Evolutionary conservation across 306 rosid species (phyloP).

Genomic region (Coriaria nepalensis): DNA sequence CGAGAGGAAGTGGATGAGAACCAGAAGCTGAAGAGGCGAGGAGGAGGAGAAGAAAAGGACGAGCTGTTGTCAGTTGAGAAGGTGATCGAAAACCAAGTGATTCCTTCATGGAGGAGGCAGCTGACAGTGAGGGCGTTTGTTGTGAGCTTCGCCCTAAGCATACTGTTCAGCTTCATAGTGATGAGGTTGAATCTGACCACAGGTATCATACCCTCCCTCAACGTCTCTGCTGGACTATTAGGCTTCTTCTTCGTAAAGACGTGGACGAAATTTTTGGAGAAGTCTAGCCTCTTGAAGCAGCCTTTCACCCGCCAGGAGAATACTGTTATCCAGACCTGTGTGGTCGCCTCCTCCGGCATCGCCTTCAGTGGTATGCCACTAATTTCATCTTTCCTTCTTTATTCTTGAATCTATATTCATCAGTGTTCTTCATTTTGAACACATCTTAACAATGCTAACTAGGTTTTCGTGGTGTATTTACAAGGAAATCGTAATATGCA

Average conservation of each 20-base stretch:
- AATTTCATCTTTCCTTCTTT: neutral
- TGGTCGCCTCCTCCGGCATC: conserved; percentile 27
- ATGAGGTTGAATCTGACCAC: conserved; percentile 26
- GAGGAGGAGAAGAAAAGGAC: neutral
- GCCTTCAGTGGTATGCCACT: conserved; percentile 14
- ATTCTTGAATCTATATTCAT: too few species aligned
- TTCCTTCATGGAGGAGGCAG: conserved; percentile 20
- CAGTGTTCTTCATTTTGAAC: too few species aligned
- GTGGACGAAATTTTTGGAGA: conserved; percentile 15
- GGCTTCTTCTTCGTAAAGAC: conserved; percentile 22
- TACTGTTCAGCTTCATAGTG: conserved; percentile 19
- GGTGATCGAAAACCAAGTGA: conserved; percentile 8
- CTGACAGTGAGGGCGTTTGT: conserved; percentile 19
- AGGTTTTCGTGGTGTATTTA: too few species aligned
- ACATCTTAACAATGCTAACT: too few species aligned
- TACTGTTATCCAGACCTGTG: too few species aligned
- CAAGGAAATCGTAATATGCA: too few species aligned
- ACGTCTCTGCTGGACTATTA: conserved; percentile 22
- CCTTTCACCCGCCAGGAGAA: conserved; percentile 25
- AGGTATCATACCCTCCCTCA: conserved; percentile 22
- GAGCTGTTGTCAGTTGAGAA: conserved; percentile 7
- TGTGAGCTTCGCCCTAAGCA: conserved; percentile 17
- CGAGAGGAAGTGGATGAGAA: too few species aligned
- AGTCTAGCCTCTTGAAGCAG: conserved; percentile 4
- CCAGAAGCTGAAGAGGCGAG: conserved; percentile 4